Percentiles rank a stretch among this genome's conserved stretches.
phyloP scores from a whole-genome alignment of 805 yeast species.

The Schwanniomyces occidentalis region DNA sequence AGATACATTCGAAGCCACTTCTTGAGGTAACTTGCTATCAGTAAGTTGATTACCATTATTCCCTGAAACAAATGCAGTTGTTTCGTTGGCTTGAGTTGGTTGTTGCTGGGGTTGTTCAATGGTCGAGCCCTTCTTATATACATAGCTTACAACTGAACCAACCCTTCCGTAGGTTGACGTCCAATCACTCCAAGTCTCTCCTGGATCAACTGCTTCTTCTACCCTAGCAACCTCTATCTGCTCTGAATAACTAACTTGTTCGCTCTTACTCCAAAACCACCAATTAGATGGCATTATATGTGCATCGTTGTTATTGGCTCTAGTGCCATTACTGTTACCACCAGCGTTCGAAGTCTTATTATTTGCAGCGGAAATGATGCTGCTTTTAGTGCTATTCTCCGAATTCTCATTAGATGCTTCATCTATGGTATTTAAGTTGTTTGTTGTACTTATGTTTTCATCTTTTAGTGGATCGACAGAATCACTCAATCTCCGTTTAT shows the following conservation, averaged over 20 bases:
- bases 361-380: not conserved
- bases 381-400: not conserved
- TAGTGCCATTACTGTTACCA: conserved; percentile 1
- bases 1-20: not conserved
- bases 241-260: not conserved
- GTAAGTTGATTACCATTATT: not conserved
- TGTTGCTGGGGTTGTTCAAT: conserved; percentile 2
- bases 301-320: not conserved
- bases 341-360: not conserved
- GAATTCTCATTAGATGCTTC: conserved; percentile 14
- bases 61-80: not conserved
- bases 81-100: not conserved
- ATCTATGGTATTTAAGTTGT: conserved; percentile 5
- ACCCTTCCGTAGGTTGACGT: conserved; percentile 4
- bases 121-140: conserved; percentile 7
- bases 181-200: conserved; percentile 10
- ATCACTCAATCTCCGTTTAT: conserved; percentile 2
- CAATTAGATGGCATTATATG: conserved; percentile 4
- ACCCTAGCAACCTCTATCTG: not conserved
- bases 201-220: not conserved
- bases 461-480: conserved; percentile 1
- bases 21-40: not conserved
- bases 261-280: conserved; percentile 11
- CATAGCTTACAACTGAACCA: conserved; percentile 13
- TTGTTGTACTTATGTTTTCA: not conserved